Base-by-base conservation (phyloP, 2,329 filamentous ascomycete genomes). In the Trichophyton simii region DNA sequence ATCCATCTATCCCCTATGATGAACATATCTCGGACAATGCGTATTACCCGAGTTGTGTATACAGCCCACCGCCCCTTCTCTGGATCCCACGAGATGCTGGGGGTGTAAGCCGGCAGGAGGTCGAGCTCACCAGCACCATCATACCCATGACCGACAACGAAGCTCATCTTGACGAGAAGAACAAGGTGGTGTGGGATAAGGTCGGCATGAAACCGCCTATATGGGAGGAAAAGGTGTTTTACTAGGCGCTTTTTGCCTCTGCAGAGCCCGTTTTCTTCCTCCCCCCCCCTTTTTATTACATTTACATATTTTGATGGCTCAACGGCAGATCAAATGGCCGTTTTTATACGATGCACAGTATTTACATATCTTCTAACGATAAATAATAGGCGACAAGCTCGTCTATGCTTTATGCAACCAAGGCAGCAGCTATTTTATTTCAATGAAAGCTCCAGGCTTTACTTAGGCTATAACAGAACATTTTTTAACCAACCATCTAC, bases 61-160 rank as follows among this genome's bases (percentile, higher is more conserved):
- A 75, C 11, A 80, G 82, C 63, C 66, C 78, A 59, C 76, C 81
- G 2, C 88, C 88, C 0, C 77, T 87, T 41, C 76, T 95, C 2
- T 95, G 91, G 91, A 88, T 96, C 60, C 89, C 91, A 0, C 79
- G 83, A 62, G 91, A 96, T 68, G 75, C 80, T 1, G 82, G 85
- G 25, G 88, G 89, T 2, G 82, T 95, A 42, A 89, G 86, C 60
- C 80, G 79, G 65, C 86, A 91, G 69, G 89, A 95, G 73, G 79
- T 94, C 38, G 78, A 79, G n/a, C 86, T 91, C 65, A 89, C 87
- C 0, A 78, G 79, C 66, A 80, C 81, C 64, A 78, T 86, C n/a
- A 87, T 90, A 44, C 83, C 83, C 0, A 92, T 92, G 59, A 92
- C 88, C 0, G 89, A 96, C 69, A 85, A 89, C 65, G 86, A 84